Base-by-base conservation (phyloP, 1,284 basidiomycete genomes). In the Moesziomyces sp. region DNA sequence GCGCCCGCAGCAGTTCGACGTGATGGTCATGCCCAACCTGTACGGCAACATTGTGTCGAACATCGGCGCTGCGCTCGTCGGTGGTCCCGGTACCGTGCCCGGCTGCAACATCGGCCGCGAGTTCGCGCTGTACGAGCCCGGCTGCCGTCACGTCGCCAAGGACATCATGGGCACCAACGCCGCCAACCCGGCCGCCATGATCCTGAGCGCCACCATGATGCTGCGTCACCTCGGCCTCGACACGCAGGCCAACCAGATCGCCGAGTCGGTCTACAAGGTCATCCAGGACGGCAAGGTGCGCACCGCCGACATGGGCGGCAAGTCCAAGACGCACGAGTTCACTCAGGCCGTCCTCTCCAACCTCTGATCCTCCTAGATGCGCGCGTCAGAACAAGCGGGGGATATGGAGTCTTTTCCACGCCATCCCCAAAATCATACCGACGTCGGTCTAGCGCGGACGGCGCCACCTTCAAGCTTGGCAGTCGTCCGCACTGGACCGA, bases 41-140 rank as follows among this genome's bases (percentile, higher is more conserved):
- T 98, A 98, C 86, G 96, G 96, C 71, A 95, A 94, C 83, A 98
- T 99, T 79, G 93, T 97, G 68, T 94, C 93, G 75, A 98, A 99
- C 88, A 98, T 99, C 70, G 96, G 96, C 81, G 95, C 97, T 70
- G 97, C 95, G 26, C 91, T 99, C 33, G 96, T 99, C 69, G 96
- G 96, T 85, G 96, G 96, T 54, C 96, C 97, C 46, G 96, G 96
- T 85, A 91, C 97, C 79, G 96, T 99, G 26, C 96, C 96, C 26
- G 97, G 97, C 46, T 97, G 94, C 88, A 99, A 99, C 86, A 92
- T 99, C 82, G 96, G 96, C 81, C 89, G 93, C 66, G 96, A 99
- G 86, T 98, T 94, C 85, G 96, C 97, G 38, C 89, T 99, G 62
- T 99, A 99, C 86, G 96, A 99, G 87, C 96, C 97, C 52, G 96